Base-by-base conservation (phyloP, 768 basidiomycete genomes). In the Phanerodontia chrysosporium region DNA sequence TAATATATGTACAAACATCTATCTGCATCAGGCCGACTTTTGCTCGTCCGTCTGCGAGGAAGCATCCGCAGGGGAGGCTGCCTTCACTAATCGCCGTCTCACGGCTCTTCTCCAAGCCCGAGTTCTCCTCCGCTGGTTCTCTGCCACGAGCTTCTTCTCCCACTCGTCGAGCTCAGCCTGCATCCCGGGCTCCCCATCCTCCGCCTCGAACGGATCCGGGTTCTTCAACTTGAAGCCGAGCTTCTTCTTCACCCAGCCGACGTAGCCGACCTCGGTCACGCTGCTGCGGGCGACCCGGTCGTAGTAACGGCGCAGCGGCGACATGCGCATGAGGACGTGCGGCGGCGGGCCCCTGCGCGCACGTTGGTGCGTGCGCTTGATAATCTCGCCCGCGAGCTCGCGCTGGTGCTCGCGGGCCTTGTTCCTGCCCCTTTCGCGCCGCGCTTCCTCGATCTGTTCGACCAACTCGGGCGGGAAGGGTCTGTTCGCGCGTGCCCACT, bases 191-290 rank as follows among this genome's bases (percentile, higher is more conserved):
- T 53, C 62, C 3, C 74, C 77, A 21, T 62, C 58, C 48, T 78
- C 78, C 12, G 60, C 66, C 64, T 60, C 71, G 75, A 74, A 76
- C 42, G 61, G 59, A 18, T 73, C 67, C 1, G 66, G 62, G 44
- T 74, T 66, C 39, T 66, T 67, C 62, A 87, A 62, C 68, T 76
- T 83, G 55, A 76, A 78, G 2, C 88, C 85, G 59, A 82, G 68
- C 58, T 66, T 71, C 58, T 73, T 73, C 74, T 92, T 93, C 51
- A 86, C 75, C 66, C 71, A 65, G n/a, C 81, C 90, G 1, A 84
- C 79, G 69, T 90, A 92, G 14, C 91, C 91, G 0, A 81, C 87
- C 69, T 86, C 83, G 55, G 85, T 80, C 1, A 82, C 75, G 39
- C 76, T 78, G 36, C 83, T 71, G 32, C 76, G 68, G 52, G 77